phyloP scores from a whole-genome alignment of 495 filamentous ascomycete species.

The Annulohypoxylon moriforme region DNA sequence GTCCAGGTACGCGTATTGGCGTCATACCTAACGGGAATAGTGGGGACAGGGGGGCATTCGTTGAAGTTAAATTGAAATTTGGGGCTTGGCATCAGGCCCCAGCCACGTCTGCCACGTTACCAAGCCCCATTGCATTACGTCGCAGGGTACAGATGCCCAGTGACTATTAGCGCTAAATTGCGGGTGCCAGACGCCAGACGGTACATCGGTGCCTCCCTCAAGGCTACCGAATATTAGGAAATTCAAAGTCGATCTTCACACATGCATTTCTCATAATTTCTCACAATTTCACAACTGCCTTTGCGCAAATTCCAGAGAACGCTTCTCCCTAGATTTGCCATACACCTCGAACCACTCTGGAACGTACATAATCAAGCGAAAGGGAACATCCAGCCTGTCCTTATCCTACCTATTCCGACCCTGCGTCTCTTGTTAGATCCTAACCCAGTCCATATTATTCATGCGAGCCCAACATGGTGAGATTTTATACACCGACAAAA shows the following conservation, averaged over 20 bases:
- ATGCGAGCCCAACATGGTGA: constrained; percentile 51
- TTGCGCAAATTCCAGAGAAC: constrained; percentile 27
- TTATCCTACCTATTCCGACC: not conserved
- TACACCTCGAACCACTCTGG: not conserved
- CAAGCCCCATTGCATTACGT: constrained; percentile 51
- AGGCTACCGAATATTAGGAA: constrained; percentile 25
- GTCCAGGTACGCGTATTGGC: constrained; percentile 1
- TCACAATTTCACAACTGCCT: constrained; percentile 6
- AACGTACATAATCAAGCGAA: not conserved
- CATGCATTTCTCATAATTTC: constrained; percentile 14
- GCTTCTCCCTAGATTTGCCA: constrained; percentile 6
- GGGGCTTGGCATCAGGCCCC: constrained; percentile 19
- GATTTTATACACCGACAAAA: constrained; percentile 22
- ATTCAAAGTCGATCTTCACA: constrained; percentile 31
- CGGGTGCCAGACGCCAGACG: constrained; percentile 26
- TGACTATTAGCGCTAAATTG: constrained; percentile 40
- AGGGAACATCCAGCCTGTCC: not conserved
- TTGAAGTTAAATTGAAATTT: constrained; percentile 7
- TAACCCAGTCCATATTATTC: constrained; percentile 28
- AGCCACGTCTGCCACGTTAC: constrained; percentile 44
- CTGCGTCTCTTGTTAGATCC: constrained; percentile 20
- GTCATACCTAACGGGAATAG: not conserved
- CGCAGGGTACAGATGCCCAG: constrained; percentile 40
- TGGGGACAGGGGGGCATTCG: not conserved
- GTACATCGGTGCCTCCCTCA: constrained; percentile 26